Evolutionary conservation across 2,329 filamentous ascomycete species (phyloP).

Genomic region (Cercospora sesami): DNA sequence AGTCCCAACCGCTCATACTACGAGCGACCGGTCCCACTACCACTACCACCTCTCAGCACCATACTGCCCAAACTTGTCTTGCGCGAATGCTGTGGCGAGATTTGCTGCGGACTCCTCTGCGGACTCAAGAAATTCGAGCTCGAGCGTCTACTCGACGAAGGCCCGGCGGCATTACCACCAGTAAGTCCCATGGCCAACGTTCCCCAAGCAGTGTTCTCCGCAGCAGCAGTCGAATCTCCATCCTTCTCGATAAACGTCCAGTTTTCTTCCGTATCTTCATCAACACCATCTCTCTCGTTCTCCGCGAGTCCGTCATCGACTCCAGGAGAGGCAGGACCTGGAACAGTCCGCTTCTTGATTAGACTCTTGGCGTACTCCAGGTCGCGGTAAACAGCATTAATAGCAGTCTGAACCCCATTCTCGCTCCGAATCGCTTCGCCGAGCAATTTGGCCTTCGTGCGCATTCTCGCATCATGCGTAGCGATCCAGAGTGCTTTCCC

Average conservation of each 20-base stretch:
- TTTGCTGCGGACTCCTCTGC: not conserved
- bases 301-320: conserved; percentile 25
- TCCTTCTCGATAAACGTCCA: conserved; percentile 85
- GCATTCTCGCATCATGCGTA: conserved; percentile 87
- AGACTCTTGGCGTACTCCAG: conserved; percentile 87
- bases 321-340: conserved; percentile 16
- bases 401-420: conserved; percentile 83
- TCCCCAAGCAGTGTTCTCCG: conserved; percentile 5
- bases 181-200: conserved; percentile 4
- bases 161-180: not conserved
- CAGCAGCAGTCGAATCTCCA: conserved; percentile 41
- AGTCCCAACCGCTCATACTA: conserved; percentile 12
- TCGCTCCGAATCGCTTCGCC: conserved; percentile 91
- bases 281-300: conserved; percentile 24
- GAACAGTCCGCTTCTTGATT: conserved; percentile 55
- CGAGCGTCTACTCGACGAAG: not conserved
- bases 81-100: not conserved
- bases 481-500: conserved; percentile 87
- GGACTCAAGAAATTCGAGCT: conserved; percentile 4
- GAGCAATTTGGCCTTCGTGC: conserved; percentile 75
- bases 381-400: conserved; percentile 91
- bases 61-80: conserved; percentile 12
- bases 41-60: conserved; percentile 8
- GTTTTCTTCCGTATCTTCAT: conserved; percentile 38
- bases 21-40: conserved; percentile 6